These are phyloP conservation scores for Solanum hybrid DNA, from an alignment of 305 asterid species.

Conservation along the genomic window DNA sequence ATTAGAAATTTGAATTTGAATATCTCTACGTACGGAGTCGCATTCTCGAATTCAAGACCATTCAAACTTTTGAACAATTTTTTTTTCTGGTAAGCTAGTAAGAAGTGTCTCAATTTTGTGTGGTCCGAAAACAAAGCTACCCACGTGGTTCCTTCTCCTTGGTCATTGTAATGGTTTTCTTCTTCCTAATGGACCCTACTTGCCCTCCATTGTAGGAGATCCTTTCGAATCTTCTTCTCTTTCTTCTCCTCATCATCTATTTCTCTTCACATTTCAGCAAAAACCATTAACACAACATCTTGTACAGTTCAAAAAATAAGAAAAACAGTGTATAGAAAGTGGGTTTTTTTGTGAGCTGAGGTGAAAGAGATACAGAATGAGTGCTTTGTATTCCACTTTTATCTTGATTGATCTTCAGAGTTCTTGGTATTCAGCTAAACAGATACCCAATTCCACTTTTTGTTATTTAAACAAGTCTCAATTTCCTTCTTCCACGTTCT, in stretches of 20 bases:
- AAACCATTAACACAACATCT: not conserved
- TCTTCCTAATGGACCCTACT: constrained; percentile 27
- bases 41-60: too few species aligned
- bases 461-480: constrained; percentile 28
- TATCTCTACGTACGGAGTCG: too few species aligned
- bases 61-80: not conserved
- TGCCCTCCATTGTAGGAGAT: constrained; percentile 46
- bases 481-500: constrained; percentile 23
- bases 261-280: constrained; percentile 10
- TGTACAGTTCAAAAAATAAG: not conserved
- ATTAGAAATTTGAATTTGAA: too few species aligned
- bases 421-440: constrained; percentile 56
- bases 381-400: constrained; percentile 54
- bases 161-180: constrained; percentile 19
- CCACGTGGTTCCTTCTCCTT: constrained; percentile 40
- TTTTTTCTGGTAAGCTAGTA: not conserved
- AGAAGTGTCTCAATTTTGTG: constrained; percentile 12
- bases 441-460: constrained; percentile 51
- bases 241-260: constrained; percentile 18
- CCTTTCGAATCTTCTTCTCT: constrained; percentile 37
- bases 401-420: constrained; percentile 61
- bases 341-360: not conserved
- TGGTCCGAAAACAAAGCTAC: constrained; percentile 35
- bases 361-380: constrained; percentile 30
- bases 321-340: not conserved